Conservation (phyloP, 371 early-diverging fungal genomes). For the Homolaphlyctis polyrhiza region DNA sequence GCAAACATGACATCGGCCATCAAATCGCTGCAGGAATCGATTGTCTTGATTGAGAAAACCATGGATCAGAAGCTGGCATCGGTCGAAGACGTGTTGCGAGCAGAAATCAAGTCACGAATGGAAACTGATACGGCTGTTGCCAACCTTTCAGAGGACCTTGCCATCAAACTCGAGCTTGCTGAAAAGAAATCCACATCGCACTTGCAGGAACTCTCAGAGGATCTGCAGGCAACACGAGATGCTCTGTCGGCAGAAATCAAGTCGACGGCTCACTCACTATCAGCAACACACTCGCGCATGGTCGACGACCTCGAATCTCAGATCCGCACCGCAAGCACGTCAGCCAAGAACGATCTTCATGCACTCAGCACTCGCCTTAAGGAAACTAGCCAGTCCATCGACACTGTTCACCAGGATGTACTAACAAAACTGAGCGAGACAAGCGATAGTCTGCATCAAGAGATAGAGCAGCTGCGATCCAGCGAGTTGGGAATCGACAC, state of each 20-base stretch:
- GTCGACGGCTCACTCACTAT: conserved; percentile 3
- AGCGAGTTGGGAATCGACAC: conserved; percentile 4
- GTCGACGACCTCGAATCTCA: conserved; percentile 29
- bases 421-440: too few species aligned
- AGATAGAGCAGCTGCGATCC: conserved; percentile 10
- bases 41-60: conserved; percentile 25
- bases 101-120: conserved; percentile 35
- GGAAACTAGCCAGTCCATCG: too few species aligned
- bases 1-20: conserved; percentile 11
- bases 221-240: not conserved
- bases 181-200: not conserved
- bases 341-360: too few species aligned
- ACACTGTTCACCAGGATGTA: too few species aligned
- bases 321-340: conserved; percentile 3
- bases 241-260: not conserved
- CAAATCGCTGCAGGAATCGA: conserved; percentile 30
- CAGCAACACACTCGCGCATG: conserved; percentile 8
- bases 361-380: too few species aligned
- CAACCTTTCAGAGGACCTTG: conserved; percentile 12
- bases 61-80: conserved; percentile 18
- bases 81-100: conserved; percentile 35
- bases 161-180: conserved; percentile 10
- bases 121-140: conserved; percentile 18
- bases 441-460: too few species aligned
- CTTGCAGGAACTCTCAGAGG: conserved; percentile 1